phyloP scores from a whole-genome alignment of 345 rosid species.

The Balakata baccata region DNA sequence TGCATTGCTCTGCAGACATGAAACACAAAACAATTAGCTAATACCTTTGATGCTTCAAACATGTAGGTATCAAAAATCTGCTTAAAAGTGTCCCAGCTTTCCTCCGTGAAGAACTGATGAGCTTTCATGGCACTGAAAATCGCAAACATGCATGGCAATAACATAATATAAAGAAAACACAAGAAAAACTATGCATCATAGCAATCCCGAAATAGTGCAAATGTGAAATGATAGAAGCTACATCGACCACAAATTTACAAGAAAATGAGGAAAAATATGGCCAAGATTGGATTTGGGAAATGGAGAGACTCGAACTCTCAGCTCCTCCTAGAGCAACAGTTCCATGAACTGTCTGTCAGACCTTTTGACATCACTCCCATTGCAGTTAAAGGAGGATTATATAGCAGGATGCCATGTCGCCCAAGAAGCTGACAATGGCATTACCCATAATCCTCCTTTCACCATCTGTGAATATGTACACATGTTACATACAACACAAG shows the following conservation, averaged over 20 bases:
- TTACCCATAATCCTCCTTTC: constrained; percentile 92
- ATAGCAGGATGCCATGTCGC: constrained; percentile 94
- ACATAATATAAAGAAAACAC: constrained; percentile 33
- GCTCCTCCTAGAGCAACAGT: constrained; percentile 85
- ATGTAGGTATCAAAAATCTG: constrained; percentile 77
- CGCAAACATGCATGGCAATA: constrained; percentile 36
- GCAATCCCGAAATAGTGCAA: constrained; percentile 4
- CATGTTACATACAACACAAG: constrained; percentile 12
- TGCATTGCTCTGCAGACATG: constrained; percentile 4
- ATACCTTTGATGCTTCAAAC: constrained; percentile 94
- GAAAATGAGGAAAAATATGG: background rate
- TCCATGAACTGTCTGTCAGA: constrained; percentile 82
- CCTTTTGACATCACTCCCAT: constrained; percentile 99
- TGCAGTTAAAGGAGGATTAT: constrained; percentile 51
- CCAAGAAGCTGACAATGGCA: constrained; percentile 88
- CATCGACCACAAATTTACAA: background rate
- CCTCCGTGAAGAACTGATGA: constrained; percentile 89
- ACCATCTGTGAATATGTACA: constrained; percentile 6
- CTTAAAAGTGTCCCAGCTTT: constrained; percentile 75
- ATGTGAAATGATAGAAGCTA: background rate
- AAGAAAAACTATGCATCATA: constrained; percentile 5
- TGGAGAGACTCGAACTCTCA: constrained; percentile 99
- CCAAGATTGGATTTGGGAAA: constrained; percentile 54
- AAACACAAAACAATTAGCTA: background rate
- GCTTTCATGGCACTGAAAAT: constrained; percentile 83